Evolutionary conservation across 2,329 filamentous ascomycete species (phyloP).

Genomic region (Nannizzia gypsea): DNA sequence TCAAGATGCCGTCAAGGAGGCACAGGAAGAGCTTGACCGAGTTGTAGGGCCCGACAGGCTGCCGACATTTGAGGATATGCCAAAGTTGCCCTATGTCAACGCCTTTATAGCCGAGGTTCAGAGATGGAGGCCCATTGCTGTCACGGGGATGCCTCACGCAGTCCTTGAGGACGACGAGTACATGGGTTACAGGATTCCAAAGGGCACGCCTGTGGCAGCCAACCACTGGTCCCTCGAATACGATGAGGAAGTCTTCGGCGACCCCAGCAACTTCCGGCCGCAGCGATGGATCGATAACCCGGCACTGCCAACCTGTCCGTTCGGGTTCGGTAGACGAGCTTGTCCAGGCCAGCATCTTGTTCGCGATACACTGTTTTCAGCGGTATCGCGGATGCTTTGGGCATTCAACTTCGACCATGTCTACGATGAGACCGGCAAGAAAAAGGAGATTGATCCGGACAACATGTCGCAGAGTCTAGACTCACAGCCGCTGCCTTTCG

Average conservation of each 20-base stretch:
- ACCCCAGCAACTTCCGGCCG: slow-evolving; percentile 31
- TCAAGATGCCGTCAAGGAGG: slow-evolving; percentile 12
- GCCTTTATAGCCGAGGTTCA: slow-evolving; percentile 30
- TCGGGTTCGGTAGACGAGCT: slow-evolving; percentile 46
- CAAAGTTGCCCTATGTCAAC: slow-evolving; percentile 27
- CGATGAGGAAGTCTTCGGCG: slow-evolving; percentile 28
- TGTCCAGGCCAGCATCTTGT: slow-evolving; percentile 28
- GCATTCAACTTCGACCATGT: slow-evolving; percentile 16
- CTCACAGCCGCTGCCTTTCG: slow-evolving; percentile 16
- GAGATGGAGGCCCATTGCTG: slow-evolving; percentile 31
- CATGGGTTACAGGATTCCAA: slow-evolving; percentile 38
- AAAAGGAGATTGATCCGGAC: slow-evolving; percentile 16
- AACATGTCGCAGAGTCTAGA: slow-evolving; percentile 14
- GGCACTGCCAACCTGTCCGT: slow-evolving; percentile 44
- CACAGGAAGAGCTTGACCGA: slow-evolving; percentile 34
- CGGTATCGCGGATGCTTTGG: slow-evolving; percentile 47
- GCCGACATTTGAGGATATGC: slow-evolving; percentile 29
- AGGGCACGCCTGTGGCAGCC: slow-evolving; percentile 35
- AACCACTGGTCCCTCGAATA: slow-evolving; percentile 35
- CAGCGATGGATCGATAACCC: slow-evolving; percentile 28
- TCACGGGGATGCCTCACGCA: slow-evolving; percentile 37
- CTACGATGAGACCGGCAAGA: slow-evolving; percentile 16
- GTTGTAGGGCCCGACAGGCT: slow-evolving; percentile 26
- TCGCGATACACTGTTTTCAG: slow-evolving; percentile 36
- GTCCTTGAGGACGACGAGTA: slow-evolving; percentile 38